phyloP scores from a whole-genome alignment of 352 stramenopile species.

The Albugo laibachii region DNA sequence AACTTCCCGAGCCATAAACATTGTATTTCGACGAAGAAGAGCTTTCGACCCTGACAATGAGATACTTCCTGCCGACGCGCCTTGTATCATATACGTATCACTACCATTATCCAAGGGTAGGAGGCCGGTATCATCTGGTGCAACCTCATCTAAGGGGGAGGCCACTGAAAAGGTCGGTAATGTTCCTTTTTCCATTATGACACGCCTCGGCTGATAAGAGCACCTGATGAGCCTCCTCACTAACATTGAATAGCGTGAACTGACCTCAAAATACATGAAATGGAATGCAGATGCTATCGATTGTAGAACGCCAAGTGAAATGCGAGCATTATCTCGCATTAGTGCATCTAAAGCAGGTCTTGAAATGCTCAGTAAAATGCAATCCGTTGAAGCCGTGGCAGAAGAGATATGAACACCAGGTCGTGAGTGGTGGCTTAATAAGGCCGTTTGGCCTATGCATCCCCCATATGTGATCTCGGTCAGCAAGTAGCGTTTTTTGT shows the following conservation, averaged over 20 bases:
- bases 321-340: constrained; percentile 43
- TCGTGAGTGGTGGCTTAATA: constrained; percentile 38
- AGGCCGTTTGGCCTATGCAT: constrained; percentile 53
- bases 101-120: background rate
- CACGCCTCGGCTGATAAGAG: constrained; percentile 21
- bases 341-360: constrained; percentile 40
- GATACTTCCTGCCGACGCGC: no score
- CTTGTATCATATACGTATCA: no score
- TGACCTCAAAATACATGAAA: constrained; percentile 62
- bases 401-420: constrained; percentile 52
- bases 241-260: background rate
- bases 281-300: constrained; percentile 51
- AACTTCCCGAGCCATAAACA: background rate
- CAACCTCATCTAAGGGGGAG: background rate
- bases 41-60: background rate
- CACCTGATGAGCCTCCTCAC: no score
- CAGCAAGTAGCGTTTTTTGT: constrained; percentile 47
- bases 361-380: constrained; percentile 52
- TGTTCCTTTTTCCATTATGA: constrained; percentile 40
- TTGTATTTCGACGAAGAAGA: background rate
- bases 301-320: constrained; percentile 61
- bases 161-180: constrained; percentile 17
- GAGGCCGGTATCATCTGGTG: constrained; percentile 6
- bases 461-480: constrained; percentile 42
- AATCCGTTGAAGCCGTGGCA: constrained; percentile 40